phyloP scores from a whole-genome alignment of 106 monocot species.

The Dendrobium huoshanense region DNA sequence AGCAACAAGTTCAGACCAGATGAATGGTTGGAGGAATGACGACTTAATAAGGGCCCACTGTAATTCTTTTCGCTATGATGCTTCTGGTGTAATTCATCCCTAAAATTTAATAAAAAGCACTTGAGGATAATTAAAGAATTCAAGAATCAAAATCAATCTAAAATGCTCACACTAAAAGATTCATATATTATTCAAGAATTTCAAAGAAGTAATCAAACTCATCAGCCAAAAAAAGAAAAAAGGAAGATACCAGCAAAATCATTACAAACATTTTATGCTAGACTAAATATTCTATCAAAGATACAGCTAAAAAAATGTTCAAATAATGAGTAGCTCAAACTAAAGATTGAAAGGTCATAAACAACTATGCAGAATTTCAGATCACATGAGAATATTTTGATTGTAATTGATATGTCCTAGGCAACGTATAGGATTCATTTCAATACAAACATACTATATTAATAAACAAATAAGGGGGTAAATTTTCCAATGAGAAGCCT shows the following conservation, averaged over 20 bases:
- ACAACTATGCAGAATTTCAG: not conserved
- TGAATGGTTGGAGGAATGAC: constrained; percentile 19
- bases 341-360: not conserved
- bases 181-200: not conserved
- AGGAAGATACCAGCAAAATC: not conserved
- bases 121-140: not conserved
- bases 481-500: not conserved
- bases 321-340: not conserved
- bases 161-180: no score
- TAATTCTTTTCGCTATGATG: constrained; percentile 30
- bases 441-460: not conserved
- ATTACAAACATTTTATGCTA: not conserved
- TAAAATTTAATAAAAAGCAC: constrained; percentile 9
- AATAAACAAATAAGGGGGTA: not conserved
- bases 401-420: not conserved
- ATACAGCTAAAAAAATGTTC: not conserved
- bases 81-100: constrained; percentile 31
- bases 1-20: constrained; percentile 24
- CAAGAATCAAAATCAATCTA: not conserved
- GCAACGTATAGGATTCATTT: not conserved
- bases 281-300: not conserved
- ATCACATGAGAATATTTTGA: not conserved
- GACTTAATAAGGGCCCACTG: constrained; percentile 46
- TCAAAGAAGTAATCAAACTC: not conserved
- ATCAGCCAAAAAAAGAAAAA: not conserved